Evolutionary conservation across 2,329 filamentous ascomycete species (phyloP).

Genomic region (Domatiomyces catenatus): DNA sequence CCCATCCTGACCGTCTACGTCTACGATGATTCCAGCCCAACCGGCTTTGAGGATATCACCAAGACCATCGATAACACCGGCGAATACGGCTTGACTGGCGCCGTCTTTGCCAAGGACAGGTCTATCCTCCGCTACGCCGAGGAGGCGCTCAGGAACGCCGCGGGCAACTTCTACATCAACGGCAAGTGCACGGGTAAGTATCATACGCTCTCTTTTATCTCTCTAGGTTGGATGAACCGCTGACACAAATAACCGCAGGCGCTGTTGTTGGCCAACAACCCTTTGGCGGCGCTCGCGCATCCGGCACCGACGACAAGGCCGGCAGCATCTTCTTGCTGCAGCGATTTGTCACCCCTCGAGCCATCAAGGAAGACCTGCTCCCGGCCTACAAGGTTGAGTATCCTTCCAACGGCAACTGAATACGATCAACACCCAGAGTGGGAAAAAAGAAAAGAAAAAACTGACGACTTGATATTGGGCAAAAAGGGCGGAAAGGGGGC

Average conservation of each 20-base stretch:
- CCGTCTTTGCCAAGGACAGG: conserved; percentile 58
- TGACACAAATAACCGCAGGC: conserved; percentile 18
- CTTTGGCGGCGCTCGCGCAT: conserved; percentile 40
- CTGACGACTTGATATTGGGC: no score
- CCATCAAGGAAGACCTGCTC: conserved; percentile 42
- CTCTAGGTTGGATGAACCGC: neutral
- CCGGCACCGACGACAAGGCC: conserved; percentile 44
- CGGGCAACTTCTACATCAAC: conserved; percentile 78
- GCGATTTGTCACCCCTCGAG: conserved; percentile 40
- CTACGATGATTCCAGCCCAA: conserved; percentile 47
- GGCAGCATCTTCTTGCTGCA: conserved; percentile 37
- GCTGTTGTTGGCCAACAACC: conserved; percentile 36
- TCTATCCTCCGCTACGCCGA: conserved; percentile 52
- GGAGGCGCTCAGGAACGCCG: conserved; percentile 53
- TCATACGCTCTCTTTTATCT: neutral
- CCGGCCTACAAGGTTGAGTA: conserved; percentile 34
- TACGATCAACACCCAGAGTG: neutral
- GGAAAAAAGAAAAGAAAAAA: no score
- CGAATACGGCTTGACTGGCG: conserved; percentile 64
- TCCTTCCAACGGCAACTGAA: conserved; percentile 35
- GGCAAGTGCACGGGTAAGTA: conserved; percentile 49
- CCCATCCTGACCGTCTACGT: conserved; percentile 55
- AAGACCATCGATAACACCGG: conserved; percentile 53
- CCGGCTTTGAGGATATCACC: conserved; percentile 42
- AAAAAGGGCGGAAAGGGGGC: no score